A percentile compares a stretch with the other conserved stretches of the same genome.
phyloP scores from a whole-genome alignment of 2,329 filamentous ascomycete species.

The Akanthomyces lecanii region DNA sequence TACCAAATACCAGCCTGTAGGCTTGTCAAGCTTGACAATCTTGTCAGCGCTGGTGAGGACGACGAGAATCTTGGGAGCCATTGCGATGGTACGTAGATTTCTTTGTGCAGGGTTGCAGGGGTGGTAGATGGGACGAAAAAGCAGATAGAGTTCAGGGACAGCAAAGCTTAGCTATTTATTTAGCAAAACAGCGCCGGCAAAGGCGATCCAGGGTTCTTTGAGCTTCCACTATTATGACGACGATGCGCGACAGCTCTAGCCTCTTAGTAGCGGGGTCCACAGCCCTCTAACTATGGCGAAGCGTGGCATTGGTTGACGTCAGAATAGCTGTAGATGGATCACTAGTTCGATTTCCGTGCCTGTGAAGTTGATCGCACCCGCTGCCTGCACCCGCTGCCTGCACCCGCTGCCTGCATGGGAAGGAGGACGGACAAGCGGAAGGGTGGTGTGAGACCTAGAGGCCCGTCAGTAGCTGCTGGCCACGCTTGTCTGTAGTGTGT shows the following conservation, averaged over 20 bases:
- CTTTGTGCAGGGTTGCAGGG: background rate
- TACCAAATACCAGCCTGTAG: conserved; percentile 70
- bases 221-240: background rate
- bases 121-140: background rate
- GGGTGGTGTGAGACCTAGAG: no score
- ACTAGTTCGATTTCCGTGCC: background rate
- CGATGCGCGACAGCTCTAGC: background rate
- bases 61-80: conserved; percentile 62
- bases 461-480: no score
- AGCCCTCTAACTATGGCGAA: background rate
- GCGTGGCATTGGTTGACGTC: conserved; percentile 1
- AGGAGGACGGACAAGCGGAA: no score
- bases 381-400: no score
- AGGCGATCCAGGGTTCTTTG: background rate
- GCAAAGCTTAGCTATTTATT: background rate
- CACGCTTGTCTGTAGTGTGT: no score
- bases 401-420: no score
- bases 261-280: background rate
- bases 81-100: conserved; percentile 24
- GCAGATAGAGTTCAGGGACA: background rate
- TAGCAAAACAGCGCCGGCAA: background rate
- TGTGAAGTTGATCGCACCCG: no score
- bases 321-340: conserved; percentile 4
- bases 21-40: conserved; percentile 44
- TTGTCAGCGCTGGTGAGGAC: conserved; percentile 61